Base-by-base conservation (phyloP, 306 rosid species). In the Cajanus cajan region DNA sequence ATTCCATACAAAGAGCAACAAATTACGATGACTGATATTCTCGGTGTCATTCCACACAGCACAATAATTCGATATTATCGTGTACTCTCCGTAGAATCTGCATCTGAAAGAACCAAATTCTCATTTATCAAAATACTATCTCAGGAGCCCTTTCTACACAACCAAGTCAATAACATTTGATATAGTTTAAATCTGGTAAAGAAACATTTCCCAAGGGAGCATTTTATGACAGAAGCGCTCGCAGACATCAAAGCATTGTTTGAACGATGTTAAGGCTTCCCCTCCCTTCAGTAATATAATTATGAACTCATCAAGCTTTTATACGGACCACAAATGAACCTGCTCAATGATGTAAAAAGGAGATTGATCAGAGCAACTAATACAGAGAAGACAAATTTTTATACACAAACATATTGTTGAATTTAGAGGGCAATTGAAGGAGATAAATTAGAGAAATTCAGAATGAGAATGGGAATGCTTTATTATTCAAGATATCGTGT, bases 251-350 rank as follows among this genome's bases (percentile, higher is more conserved):
- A 68, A 59, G 19, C 77, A 61, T 58, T 59, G 70, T 59, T 44
- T 51, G 72, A 31, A 43, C 77, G 71, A 68, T 51, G 71, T 78
- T 70, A 78, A 82, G 63, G 65, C 47, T 63, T 76, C 45, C 77
- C 74, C 71, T 80, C 34, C 48, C 47, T 50, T 9, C 52, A 64
- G 44, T 71, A 74, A 28, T 63, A 31, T 59, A 47, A 77, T 66
- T 41, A 39, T 21, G 77, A 74, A 55, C 24, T 77, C 77, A 55
- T 91, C 91, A 91, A 41, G 85, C 94, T 89, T 94, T 94, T 82
- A 94, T 90, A 36, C 97, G 97, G 78, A 91, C 89, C 82, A 94
- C 98, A 80, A 94, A 94, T 44, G 98, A 94, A 89, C 97, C 98
- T 94, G 90, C 74, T 61, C 82, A 87, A 36, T 15, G 57, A 67